phyloP scores from a whole-genome alignment of 177 flowering plant species.

The Vitis hybrid region DNA sequence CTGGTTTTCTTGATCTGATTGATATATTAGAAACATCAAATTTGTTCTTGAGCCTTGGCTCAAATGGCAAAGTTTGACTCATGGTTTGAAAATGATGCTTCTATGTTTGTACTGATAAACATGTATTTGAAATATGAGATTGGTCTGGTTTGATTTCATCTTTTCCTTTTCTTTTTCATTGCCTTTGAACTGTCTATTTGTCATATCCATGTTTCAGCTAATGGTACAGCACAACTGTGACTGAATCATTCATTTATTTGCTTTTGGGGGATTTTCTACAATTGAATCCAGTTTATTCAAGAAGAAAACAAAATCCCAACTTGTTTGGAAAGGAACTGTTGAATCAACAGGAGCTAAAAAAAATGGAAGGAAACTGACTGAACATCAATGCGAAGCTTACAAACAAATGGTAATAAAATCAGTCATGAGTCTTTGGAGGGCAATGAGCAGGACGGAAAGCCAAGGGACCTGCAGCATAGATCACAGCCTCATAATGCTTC shows the following conservation, averaged over 20 bases:
- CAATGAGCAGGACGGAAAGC: constrained; percentile 76
- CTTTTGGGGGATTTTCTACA: not conserved
- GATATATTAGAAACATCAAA: not conserved
- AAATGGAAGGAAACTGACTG: not conserved
- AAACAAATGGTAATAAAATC: not conserved
- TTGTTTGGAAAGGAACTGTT: not conserved
- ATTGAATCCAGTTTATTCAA: not conserved
- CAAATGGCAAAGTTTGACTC: not conserved
- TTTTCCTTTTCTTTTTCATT: no score
- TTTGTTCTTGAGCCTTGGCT: not conserved
- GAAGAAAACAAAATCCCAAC: constrained; percentile 1
- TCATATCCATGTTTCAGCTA: not conserved
- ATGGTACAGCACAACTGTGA: not conserved
- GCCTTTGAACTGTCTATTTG: not conserved
- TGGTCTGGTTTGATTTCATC: no score
- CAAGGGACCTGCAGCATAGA: constrained; percentile 76
- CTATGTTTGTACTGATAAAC: no score
- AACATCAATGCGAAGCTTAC: not conserved
- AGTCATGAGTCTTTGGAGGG: constrained; percentile 26
- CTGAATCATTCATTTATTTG: not conserved
- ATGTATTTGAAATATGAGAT: constrained; percentile 1
- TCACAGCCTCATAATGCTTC: constrained; percentile 51
- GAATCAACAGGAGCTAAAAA: not conserved
- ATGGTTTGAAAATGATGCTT: not conserved
- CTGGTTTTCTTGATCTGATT: not conserved